Conservation (phyloP, 1,139 yeast genomes). For the Scheffersomyces illinoinensis region DNA sequence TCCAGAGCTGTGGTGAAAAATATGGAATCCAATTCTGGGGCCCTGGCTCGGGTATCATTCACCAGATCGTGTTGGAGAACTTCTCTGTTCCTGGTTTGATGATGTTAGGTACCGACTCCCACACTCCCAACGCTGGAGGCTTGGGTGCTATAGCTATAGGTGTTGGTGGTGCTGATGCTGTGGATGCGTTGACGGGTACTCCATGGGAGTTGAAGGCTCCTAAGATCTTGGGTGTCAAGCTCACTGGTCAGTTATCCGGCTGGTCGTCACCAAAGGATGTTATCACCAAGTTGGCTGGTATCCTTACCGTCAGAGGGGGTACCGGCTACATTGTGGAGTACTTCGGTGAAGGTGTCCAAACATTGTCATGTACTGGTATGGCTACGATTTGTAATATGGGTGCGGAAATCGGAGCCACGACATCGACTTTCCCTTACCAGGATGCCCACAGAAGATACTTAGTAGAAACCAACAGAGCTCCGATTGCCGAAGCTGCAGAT, state of each 20-base stretch:
- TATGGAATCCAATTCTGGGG: slow-evolving; percentile 99
- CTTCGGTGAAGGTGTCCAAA: slow-evolving; percentile 88
- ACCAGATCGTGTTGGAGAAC: slow-evolving; percentile 94
- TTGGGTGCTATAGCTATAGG: slow-evolving; percentile 96
- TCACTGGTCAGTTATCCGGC: slow-evolving; percentile 82
- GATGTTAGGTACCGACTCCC: slow-evolving; percentile 97
- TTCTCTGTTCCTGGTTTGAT: slow-evolving; percentile 91
- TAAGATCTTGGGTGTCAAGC: slow-evolving; percentile 83
- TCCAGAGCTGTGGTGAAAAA: slow-evolving; percentile 85
- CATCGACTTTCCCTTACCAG: slow-evolving; percentile 94
- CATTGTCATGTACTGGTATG: slow-evolving; percentile 96
- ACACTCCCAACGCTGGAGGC: slow-evolving; percentile 98
- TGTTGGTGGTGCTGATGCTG: slow-evolving; percentile 99
- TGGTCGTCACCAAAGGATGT: slow-evolving; percentile 98
- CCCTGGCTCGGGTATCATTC: slow-evolving; percentile 98
- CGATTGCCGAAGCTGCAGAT: slow-evolving; percentile 78
- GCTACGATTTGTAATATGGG: slow-evolving; percentile 99
- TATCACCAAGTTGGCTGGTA: slow-evolving; percentile 86
- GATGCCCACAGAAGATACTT: slow-evolving; percentile 83
- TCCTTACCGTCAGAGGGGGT: slow-evolving; percentile 93
- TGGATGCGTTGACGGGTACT: slow-evolving; percentile 93
- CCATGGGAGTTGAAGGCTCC: slow-evolving; percentile 99
- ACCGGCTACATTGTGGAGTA: slow-evolving; percentile 95
- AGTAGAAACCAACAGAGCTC: slow-evolving; percentile 75
- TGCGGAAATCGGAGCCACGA: slow-evolving; percentile 98